Percentiles rank a stretch among this genome's conserved stretches.
Evolutionary conservation across 768 basidiomycete genomes (phyloP).

Genomic region (Calvatia gigantea): DNA sequence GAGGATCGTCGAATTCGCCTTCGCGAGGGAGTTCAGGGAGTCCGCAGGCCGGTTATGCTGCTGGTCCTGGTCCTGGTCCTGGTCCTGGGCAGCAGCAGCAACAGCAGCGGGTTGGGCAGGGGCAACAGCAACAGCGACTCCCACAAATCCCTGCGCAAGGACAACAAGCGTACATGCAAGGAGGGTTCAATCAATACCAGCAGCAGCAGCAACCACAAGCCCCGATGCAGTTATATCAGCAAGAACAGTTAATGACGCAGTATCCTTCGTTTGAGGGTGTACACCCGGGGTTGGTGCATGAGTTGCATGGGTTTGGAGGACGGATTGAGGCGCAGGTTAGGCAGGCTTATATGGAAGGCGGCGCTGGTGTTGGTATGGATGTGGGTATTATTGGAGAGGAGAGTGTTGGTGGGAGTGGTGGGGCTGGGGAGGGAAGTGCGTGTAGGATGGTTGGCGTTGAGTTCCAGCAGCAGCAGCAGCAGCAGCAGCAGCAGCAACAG

Average conservation of each 20-base stretch:
- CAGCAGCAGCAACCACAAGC: constrained; percentile 13
- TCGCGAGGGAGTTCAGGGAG: constrained; percentile 5
- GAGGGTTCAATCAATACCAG: neutral
- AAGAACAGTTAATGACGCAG: constrained; percentile 28
- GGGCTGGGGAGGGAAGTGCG: constrained; percentile 16
- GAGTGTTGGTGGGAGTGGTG: constrained; percentile 18
- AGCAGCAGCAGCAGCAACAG: constrained; percentile 18
- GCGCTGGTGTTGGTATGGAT: constrained; percentile 12
- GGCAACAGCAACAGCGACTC: too few relatives aligned
- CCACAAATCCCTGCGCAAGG: too few relatives aligned
- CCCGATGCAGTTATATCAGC: constrained; percentile 20
- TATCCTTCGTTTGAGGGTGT: constrained; percentile 43
- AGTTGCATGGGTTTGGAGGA: constrained; percentile 54
- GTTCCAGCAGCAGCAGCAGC: constrained; percentile 22
- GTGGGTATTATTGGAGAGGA: constrained; percentile 30
- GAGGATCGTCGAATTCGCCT: neutral
- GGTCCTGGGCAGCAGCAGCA: too few relatives aligned
- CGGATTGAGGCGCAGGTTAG: constrained; percentile 48
- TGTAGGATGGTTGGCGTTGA: constrained; percentile 13
- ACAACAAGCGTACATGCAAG: too few relatives aligned
- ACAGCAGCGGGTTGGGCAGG: too few relatives aligned
- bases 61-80: too few relatives aligned
- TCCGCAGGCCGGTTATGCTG: too few relatives aligned
- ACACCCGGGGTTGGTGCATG: constrained; percentile 54
- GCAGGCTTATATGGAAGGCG: constrained; percentile 33